Conservation (phyloP, 164 flowering plant genomes). For the Piper betle region DNA sequence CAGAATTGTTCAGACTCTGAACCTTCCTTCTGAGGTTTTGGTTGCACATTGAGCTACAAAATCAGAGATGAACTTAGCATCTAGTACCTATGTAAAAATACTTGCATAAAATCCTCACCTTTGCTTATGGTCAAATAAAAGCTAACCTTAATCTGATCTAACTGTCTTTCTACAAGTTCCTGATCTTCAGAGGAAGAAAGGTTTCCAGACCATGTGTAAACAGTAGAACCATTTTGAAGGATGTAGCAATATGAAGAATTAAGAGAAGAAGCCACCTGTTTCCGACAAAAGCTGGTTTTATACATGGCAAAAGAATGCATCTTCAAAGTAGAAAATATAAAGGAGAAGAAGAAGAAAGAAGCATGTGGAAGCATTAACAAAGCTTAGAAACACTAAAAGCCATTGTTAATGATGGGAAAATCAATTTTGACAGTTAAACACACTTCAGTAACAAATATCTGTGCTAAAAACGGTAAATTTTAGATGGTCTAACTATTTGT, state of each 20-base stretch:
- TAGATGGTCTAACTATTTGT: too few species aligned
- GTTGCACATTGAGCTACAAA: constrained; percentile 79
- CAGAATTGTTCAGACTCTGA: constrained; percentile 85
- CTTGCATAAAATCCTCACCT: not conserved
- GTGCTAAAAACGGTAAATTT: too few species aligned
- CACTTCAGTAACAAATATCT: too few species aligned
- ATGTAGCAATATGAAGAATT: constrained; percentile 95
- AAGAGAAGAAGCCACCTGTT: constrained; percentile 82
- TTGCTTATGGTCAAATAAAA: not conserved
- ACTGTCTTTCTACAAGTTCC: constrained; percentile 86
- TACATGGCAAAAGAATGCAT: not conserved
- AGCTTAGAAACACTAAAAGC: too few species aligned
- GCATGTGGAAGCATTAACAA: too few species aligned
- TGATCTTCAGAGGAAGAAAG: constrained; percentile 75
- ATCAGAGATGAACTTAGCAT: constrained; percentile 1
- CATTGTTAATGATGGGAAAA: too few species aligned
- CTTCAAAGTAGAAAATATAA: not conserved
- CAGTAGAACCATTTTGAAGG: constrained; percentile 55
- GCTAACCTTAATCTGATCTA: constrained; percentile 85
- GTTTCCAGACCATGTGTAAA: constrained; percentile 87
- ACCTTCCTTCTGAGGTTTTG: constrained; percentile 81
- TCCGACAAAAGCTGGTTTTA: not conserved
- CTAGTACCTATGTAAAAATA: too few species aligned
- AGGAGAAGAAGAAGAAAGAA: too few species aligned
- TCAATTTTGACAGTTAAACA: too few species aligned